Base-by-base conservation (phyloP, 1,284 basidiomycete genomes). In the Singerocomus inundabilis region DNA sequence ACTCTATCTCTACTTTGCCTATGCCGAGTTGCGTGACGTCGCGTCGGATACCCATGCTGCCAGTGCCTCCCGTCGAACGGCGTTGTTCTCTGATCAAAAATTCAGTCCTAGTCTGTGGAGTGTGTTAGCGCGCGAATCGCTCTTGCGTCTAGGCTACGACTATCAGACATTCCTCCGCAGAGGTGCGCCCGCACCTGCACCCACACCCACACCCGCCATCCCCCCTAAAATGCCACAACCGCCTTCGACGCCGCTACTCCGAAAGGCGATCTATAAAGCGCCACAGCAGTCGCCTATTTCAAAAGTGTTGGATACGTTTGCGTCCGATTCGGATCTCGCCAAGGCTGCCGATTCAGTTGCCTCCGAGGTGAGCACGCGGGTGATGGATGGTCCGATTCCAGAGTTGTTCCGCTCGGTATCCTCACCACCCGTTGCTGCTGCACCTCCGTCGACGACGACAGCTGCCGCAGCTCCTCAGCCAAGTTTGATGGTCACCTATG, bases 61-160 rank as follows among this genome's bases (percentile, higher is more conserved):
- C 5, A 75, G 74, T 0, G 62, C 68, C 12, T 59, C 73, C 0
- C 71, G 74, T 31, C 75, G 88, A 7, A 72, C 76, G 1, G 75
- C 78, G 0, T 66, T 91, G 1, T 90, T 90, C 59, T 76, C 74
- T 1, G 87, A 91, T 58, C 83, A 87, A 61, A 86, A 84, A 57
- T 77, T 80, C 39, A 77, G 73, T 24, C 84, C 84, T 0, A 81
- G 71, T 46, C 63, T 86, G 5, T 91, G 88, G 87, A 72, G 71
- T 28, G 74, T 74, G 4, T 69, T 89, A 24, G 73, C 75, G 12
- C 74, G 85, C 4, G 79, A 82, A 46, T 75, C 80, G 21, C 73
- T 91, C 3, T 55, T 84, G 6, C 66, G 77, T 9, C 71, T 92
- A 2, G 87, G 84, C 6, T 66, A 71, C 1, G 86, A 91, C 61